A percentile compares a stretch with the other conserved stretches of the same genome.
phyloP scores from a whole-genome alignment of 441 rosid genomes.

The Euphorbia celastroides region DNA sequence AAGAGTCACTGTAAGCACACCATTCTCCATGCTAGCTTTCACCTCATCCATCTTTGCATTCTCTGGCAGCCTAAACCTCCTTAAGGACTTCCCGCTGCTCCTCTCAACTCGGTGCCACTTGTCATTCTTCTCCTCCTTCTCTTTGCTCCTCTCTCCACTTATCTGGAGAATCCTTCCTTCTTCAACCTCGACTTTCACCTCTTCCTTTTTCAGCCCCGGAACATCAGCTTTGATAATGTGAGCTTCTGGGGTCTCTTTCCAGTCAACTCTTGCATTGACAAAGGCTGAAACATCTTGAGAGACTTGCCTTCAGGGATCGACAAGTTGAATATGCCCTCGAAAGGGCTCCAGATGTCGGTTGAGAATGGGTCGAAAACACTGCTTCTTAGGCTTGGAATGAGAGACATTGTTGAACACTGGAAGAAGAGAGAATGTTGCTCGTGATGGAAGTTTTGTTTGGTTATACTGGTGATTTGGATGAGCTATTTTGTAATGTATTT shows the following conservation, averaged over 20 bases:
- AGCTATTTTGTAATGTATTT: neutral
- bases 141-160: conserved; percentile 46
- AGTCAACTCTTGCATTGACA: conserved; percentile 28
- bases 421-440: neutral
- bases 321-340: neutral
- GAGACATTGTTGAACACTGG: conserved; percentile 22
- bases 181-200: conserved; percentile 41
- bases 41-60: conserved; percentile 38
- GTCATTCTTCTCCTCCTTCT: conserved; percentile 40
- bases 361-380: conserved; percentile 32
- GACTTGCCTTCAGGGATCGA: no score
- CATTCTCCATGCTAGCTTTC: conserved; percentile 42
- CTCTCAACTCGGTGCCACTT: conserved; percentile 45
- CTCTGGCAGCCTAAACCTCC: conserved; percentile 43
- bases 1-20: conserved; percentile 38
- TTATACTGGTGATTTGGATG: neutral
- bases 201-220: conserved; percentile 40
- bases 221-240: conserved; percentile 47
- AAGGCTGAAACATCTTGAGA: conserved; percentile 15
- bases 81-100: conserved; percentile 31
- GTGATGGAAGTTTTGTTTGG: no score
- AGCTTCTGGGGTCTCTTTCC: conserved; percentile 45
- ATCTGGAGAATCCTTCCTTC: conserved; percentile 43
- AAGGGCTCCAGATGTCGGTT: conserved; percentile 33
- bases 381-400: conserved; percentile 33